These are phyloP conservation scores for Sclerotiophoma versabilis DNA, from an alignment of 2,329 filamentous ascomycete species.

Conservation along the genomic window DNA sequence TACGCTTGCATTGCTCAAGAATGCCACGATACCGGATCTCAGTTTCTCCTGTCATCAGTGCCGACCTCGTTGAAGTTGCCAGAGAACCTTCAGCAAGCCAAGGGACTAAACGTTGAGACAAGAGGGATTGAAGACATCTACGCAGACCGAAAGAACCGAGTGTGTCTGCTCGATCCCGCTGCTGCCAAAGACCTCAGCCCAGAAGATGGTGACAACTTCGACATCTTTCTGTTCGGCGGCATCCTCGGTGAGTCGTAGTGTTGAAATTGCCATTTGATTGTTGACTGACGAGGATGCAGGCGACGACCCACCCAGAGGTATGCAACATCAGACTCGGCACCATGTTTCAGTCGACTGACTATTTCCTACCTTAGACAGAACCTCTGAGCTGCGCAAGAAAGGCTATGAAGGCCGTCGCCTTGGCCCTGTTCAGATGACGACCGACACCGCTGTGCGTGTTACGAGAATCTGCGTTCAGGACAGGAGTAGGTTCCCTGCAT, in stretches of 20 bases:
- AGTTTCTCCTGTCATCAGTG: slow-evolving; percentile 84
- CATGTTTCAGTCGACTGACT: slow-evolving; percentile 28
- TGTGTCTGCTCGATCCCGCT: slow-evolving; percentile 89
- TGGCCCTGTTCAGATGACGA: slow-evolving; percentile 96
- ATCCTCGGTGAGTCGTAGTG: slow-evolving; percentile 74
- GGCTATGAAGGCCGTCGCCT: slow-evolving; percentile 87
- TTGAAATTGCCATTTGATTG: slow-evolving; percentile 1
- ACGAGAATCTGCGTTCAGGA: slow-evolving; percentile 88
- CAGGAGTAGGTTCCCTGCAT: slow-evolving; percentile 67
- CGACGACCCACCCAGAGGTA: slow-evolving; percentile 92
- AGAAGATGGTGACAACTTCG: slow-evolving; percentile 81
- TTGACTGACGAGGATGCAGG: slow-evolving; percentile 61
- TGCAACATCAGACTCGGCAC: slow-evolving; percentile 33
- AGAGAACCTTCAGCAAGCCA: slow-evolving; percentile 63
- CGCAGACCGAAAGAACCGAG: slow-evolving; percentile 71
- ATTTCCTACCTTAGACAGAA: slow-evolving; percentile 70
- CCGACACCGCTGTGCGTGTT: slow-evolving; percentile 93
- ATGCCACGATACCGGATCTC: slow-evolving; percentile 69
- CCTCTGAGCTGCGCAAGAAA: slow-evolving; percentile 92
- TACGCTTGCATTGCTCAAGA: slow-evolving; percentile 88
- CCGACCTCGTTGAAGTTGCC: slow-evolving; percentile 69
- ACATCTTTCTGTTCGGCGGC: slow-evolving; percentile 93
- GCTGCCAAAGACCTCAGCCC: slow-evolving; percentile 83
- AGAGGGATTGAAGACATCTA: slow-evolving; percentile 86
- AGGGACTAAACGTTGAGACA: slow-evolving; percentile 74